Base-by-base conservation (phyloP, 345 rosid species). In the Noccaea bulbosa region DNA sequence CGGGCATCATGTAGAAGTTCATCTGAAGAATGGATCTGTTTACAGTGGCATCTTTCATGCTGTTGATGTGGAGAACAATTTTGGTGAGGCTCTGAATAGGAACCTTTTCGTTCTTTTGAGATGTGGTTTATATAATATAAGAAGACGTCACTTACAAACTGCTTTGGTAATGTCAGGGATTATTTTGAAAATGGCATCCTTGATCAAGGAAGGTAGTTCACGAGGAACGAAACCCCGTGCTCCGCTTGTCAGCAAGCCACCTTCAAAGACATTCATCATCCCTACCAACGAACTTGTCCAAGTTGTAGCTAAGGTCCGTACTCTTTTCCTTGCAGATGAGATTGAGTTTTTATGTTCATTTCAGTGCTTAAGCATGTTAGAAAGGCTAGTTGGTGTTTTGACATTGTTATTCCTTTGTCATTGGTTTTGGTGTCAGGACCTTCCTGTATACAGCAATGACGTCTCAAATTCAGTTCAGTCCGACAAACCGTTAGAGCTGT, bases 1-100 rank as follows among this genome's bases (percentile, higher is more conserved):
- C 47, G 99, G 99, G 50, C 96, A 85, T 53, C 82, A 69, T 53
- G 98, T 94, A 52, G 98, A 94, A 67, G 97, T 84, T 77, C 93
- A 89, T 78, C 85, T 89, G 68, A 89, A 85, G 77, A 81, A 83
- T 84, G 96, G 98, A 72, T 83, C 93, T 30, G 57, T 90, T 33
- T 89, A 82, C 75, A 62, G 89, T 67, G 99, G 96, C 71, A 85
- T 86, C 62, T 91, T 84, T 78, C 85, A 89, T 60, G 85, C 99
- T 35, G 82, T 88, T 51, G 84, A 88, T 63, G 80, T 83, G 15
- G 95, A 88, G 70, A 85, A 83, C 65, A 89, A 86, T 61, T 83
- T 87, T 78, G 93, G 99, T 89, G 84, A 62, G 83, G 65, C 60
- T 59, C 39, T 62, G 33, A 35, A 30, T 69, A 49, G 51, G 33